Base-by-base conservation (phyloP, 306 rosid genomes). In the Coriaria nepalensis region DNA sequence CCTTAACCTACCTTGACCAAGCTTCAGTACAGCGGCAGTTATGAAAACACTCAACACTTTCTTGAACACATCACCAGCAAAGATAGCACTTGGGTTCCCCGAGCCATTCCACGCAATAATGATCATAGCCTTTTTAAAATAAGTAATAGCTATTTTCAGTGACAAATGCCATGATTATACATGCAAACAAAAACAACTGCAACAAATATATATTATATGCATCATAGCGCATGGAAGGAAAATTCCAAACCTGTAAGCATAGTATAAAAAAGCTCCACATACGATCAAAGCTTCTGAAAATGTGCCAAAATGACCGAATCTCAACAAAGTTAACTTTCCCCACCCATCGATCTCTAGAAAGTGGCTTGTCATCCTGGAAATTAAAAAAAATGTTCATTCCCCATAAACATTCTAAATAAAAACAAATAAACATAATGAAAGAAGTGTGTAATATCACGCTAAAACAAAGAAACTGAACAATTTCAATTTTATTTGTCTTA, bases 271-370 rank as follows among this genome's bases (percentile, higher is more conserved):
- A 90, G 64, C 87, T 60, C 97, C 97, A 90, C 97, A 90, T 78
- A 48, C 97, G 86, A 45, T 90, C 97, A 74, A 90, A 90, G 79
- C 97, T 90, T 81, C 97, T 73, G 72, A 84, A 90, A 59, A 82
- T 43, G 77, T 90, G 97, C 94, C 92, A 81, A 75, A 81, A 90
- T 37, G 97, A 78, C 66, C 95, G 75, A 61, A 90, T 84, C 83
- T 90, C 97, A 51, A 90, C 97, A 48, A 90, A 90, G 61, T 84
- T 81, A 32, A 66, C 97, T 73, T 90, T 90, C 63, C 95, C 97
- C 47, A 84, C 85, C 97, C 97, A 84, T 70, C 75, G 74, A 72
- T 77, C 94, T 57, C 54, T 68, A 44, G 56, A 45, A 43, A 58
- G 50, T 37, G 79, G 70, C 63, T 77, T 90, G 52, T 44, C 64